These are phyloP conservation scores for Hsuehochloa calcarea DNA, from an alignment of 176 grass and related monocot species.

Conservation along the genomic window DNA sequence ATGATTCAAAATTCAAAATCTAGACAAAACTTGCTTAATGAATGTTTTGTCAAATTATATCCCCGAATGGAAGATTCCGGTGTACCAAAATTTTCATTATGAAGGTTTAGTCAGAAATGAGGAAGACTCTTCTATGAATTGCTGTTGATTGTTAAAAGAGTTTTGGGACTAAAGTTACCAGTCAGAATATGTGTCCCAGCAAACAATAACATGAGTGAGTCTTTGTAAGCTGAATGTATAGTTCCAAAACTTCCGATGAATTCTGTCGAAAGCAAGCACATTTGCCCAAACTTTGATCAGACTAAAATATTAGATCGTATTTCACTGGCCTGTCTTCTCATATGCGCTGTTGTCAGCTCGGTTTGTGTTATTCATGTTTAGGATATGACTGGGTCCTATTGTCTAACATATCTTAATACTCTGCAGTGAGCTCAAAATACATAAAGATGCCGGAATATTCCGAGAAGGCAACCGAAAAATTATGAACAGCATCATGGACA, in stretches of 20 bases:
- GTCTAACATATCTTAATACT: constrained; percentile 7
- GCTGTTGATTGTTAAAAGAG: background rate
- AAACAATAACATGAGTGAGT: background rate
- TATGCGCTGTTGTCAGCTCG: background rate
- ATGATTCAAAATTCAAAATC: background rate
- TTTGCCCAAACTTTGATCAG: background rate
- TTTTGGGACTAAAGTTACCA: background rate
- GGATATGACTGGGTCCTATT: background rate
- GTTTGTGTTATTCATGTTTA: background rate
- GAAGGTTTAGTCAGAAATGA: background rate
- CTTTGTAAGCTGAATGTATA: background rate
- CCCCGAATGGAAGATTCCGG: background rate
- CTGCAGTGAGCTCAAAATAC: constrained; percentile 10
- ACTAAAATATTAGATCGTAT: background rate
- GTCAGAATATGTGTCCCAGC: background rate
- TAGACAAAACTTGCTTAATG: background rate
- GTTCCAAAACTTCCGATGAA: background rate
- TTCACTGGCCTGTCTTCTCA: background rate
- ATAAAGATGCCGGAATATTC: constrained; percentile 51
- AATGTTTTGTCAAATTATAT: background rate
- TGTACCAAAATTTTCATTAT: background rate
- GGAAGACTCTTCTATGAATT: background rate
- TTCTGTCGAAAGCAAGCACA: background rate
- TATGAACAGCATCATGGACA: constrained; percentile 59
- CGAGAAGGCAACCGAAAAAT: constrained; percentile 56